A percentile compares a stretch with the other conserved stretches of the same genome.
These are phyloP conservation scores for Coemansia sp. DNA, from an alignment of 192 early-diverging fungal species.

Conservation along the genomic window DNA sequence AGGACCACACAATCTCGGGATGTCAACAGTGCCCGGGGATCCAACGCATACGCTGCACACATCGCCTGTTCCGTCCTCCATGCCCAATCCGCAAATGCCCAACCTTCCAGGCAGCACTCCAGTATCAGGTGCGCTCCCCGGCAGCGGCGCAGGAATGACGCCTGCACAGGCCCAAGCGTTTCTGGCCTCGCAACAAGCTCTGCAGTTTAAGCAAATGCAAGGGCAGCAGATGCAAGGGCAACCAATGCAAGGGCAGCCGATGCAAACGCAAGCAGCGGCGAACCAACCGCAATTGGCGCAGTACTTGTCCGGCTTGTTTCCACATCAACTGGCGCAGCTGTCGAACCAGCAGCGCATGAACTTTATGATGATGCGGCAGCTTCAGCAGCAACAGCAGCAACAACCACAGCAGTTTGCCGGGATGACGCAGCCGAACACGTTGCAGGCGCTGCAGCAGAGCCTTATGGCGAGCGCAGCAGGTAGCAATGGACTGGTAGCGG, in stretches of 20 bases:
- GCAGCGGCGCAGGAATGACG: conserved; percentile 4
- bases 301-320: conserved; percentile 43
- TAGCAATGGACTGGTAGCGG: conserved; percentile 2
- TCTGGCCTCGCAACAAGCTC: conserved; percentile 26
- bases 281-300: conserved; percentile 49
- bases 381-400: conserved; percentile 46
- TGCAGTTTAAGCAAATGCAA: conserved; percentile 40
- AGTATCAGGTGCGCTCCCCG: not conserved
- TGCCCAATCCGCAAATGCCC: not conserved
- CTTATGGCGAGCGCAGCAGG: conserved; percentile 6
- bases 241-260: not conserved
- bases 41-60: conserved; percentile 4
- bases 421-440: not conserved
- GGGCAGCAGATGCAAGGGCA: conserved; percentile 7
- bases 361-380: conserved; percentile 41
- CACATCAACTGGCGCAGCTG: conserved; percentile 49
- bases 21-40: conserved; percentile 18
- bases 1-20: conserved; percentile 2
- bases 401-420: conserved; percentile 22
- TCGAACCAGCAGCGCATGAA: conserved; percentile 48
- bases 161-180: conserved; percentile 30
- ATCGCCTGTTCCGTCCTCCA: conserved; percentile 9
- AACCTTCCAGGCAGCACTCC: not conserved
- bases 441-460: conserved; percentile 2
- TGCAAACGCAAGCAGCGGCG: conserved; percentile 16